Conservation (phyloP, 768 basidiomycete species). For the Favolaschia claudopus region DNA sequence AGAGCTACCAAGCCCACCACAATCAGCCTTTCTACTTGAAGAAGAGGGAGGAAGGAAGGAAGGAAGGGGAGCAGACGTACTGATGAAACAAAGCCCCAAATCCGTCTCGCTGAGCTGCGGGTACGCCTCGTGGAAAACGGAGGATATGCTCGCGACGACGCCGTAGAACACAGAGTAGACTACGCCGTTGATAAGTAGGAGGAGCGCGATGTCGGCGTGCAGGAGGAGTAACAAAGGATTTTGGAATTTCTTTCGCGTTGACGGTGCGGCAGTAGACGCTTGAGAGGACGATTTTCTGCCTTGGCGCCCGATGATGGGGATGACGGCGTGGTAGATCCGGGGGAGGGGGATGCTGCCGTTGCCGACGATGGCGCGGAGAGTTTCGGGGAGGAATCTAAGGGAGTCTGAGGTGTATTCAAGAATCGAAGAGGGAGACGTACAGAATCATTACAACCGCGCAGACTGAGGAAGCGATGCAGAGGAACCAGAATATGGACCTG, state of each 20-base stretch:
- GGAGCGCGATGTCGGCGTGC: constrained; percentile 59
- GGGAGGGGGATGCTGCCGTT: constrained; percentile 57
- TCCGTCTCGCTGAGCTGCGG: constrained; percentile 68
- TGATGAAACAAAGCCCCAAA: constrained; percentile 79
- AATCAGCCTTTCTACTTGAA: not conserved
- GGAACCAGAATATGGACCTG: constrained; percentile 71
- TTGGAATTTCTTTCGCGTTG: constrained; percentile 42
- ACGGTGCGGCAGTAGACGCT: constrained; percentile 31
- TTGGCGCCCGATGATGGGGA: constrained; percentile 53
- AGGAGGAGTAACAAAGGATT: constrained; percentile 68
- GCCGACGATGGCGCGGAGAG: constrained; percentile 60
- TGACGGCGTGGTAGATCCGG: constrained; percentile 58
- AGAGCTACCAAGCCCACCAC: not conserved
- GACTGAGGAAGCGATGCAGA: constrained; percentile 54
- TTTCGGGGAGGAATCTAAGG: constrained; percentile 58
- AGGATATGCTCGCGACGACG: constrained; percentile 66
- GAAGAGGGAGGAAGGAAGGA: too few species aligned
- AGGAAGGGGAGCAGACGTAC: not conserved
- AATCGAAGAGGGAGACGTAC: constrained; percentile 43
- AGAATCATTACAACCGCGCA: constrained; percentile 57
- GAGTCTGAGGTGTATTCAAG: constrained; percentile 35
- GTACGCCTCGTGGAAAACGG: constrained; percentile 65
- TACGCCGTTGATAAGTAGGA: constrained; percentile 60
- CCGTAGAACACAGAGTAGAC: constrained; percentile 65
- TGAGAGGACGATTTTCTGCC: constrained; percentile 28